These are phyloP conservation scores for Xenoacremonium recifei DNA, from an alignment of 2,329 filamentous ascomycete species.

Conservation along the genomic window DNA sequence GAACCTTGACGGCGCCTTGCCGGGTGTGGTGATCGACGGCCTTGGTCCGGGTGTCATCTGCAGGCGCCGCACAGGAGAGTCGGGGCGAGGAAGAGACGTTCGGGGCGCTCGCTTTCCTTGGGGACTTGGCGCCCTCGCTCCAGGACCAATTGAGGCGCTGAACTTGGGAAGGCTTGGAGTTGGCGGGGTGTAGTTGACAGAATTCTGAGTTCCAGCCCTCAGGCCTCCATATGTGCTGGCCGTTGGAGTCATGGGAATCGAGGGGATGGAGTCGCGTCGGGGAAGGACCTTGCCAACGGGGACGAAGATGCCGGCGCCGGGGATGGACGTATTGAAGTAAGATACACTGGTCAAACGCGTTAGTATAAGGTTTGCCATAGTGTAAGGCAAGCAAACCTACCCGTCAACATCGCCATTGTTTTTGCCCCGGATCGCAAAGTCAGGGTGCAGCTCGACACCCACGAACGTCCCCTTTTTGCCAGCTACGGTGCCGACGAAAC, in stretches of 20 bases:
- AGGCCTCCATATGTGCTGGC: slow-evolving; percentile 58
- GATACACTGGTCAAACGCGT: slow-evolving; percentile 50
- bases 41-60: slow-evolving; percentile 61
- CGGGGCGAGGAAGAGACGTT: slow-evolving; percentile 80
- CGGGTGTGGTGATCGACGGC: slow-evolving; percentile 55
- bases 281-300: slow-evolving; percentile 78
- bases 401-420: slow-evolving; percentile 96
- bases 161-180: slow-evolving; percentile 72
- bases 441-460: slow-evolving; percentile 81
- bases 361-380: slow-evolving; percentile 2
- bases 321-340: slow-evolving; percentile 78
- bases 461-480: slow-evolving; percentile 92
- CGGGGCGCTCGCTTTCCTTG: slow-evolving; percentile 64
- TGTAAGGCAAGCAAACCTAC: slow-evolving; percentile 46
- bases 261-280: slow-evolving; percentile 60
- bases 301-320: slow-evolving; percentile 90
- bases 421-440: slow-evolving; percentile 83
- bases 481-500: slow-evolving; percentile 81
- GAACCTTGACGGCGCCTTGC: slow-evolving; percentile 30
- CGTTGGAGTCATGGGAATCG: slow-evolving; percentile 65
- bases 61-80: slow-evolving; percentile 75
- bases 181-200: slow-evolving; percentile 61
- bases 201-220: slow-evolving; percentile 54
- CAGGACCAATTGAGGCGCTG: slow-evolving; percentile 82
- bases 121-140: slow-evolving; percentile 66